Evolutionary conservation across 805 yeast genomes (phyloP).

Genomic region (Metschnikowia arizonensis): DNA sequence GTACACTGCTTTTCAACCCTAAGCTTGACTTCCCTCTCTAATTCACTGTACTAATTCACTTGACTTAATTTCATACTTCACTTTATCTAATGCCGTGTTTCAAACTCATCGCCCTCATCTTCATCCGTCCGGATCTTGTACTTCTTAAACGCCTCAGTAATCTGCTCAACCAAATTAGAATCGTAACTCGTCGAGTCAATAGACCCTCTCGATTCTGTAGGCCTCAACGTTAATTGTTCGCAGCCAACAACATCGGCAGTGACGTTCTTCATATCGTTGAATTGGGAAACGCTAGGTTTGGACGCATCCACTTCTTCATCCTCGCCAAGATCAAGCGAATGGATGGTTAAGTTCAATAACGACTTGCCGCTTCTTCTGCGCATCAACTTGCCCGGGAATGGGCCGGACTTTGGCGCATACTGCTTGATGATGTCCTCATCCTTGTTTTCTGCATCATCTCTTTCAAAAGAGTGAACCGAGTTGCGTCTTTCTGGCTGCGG

Average conservation of each 20-base stretch:
- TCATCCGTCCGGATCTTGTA: slow-evolving; percentile 26
- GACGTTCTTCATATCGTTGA: slow-evolving; percentile 17
- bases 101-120: slow-evolving; percentile 46
- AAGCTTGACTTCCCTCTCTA: no score
- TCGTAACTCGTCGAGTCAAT: slow-evolving; percentile 28
- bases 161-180: slow-evolving; percentile 32
- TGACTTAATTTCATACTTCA: no score
- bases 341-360: slow-evolving; percentile 60
- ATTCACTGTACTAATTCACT: no score
- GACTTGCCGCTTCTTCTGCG: slow-evolving; percentile 77
- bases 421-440: slow-evolving; percentile 33
- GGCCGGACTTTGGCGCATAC: slow-evolving; percentile 44
- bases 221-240: slow-evolving; percentile 18
- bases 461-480: slow-evolving; percentile 25
- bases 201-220: slow-evolving; percentile 24
- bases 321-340: slow-evolving; percentile 61
- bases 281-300: slow-evolving; percentile 20
- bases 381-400: slow-evolving; percentile 50
- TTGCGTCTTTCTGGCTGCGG: slow-evolving; percentile 21
- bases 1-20: no score
- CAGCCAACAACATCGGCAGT: slow-evolving; percentile 18
- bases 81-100: slow-evolving; percentile 33
- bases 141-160: slow-evolving; percentile 34
- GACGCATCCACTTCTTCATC: slow-evolving; percentile 41
- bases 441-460: slow-evolving; percentile 21